Percentiles rank a stretch among this genome's conserved stretches.
phyloP scores from a whole-genome alignment of 768 basidiomycete species.

The Fistulinella prunicolor region DNA sequence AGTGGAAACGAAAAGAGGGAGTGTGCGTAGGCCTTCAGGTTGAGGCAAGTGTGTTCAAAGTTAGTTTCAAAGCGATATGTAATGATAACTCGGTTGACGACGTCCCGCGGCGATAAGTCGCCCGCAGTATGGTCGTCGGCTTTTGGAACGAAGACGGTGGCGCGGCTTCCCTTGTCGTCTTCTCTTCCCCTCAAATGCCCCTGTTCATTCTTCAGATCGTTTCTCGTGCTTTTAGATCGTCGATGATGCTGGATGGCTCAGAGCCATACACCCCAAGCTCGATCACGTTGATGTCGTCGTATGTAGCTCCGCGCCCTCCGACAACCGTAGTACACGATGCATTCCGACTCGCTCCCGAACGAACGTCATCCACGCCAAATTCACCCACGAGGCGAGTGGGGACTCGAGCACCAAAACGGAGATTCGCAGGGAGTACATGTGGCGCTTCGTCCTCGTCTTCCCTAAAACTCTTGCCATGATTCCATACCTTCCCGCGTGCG shows the following conservation, averaged over 20 bases:
- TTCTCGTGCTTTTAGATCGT: slow-evolving; percentile 2
- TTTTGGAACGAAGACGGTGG: no score
- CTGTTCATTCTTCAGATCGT: not conserved
- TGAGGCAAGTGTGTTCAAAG: not conserved
- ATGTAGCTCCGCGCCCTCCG: not conserved
- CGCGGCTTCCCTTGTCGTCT: no score
- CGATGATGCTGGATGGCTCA: slow-evolving; percentile 1
- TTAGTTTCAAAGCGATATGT: not conserved
- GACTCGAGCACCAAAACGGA: slow-evolving; percentile 12
- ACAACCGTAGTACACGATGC: slow-evolving; percentile 13
- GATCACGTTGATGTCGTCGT: not conserved
- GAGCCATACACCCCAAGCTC: slow-evolving; percentile 14
- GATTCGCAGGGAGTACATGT: not conserved
- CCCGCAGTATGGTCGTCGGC: no score
- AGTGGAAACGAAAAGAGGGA: not conserved
- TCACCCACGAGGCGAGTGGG: no score
- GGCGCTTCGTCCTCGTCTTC: not conserved
- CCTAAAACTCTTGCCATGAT: not conserved
- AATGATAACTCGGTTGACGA: no score
- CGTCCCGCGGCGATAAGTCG: not conserved
- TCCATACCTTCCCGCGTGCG: slow-evolving; percentile 22
- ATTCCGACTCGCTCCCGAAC: not conserved
- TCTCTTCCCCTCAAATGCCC: no score
- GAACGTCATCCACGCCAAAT: not conserved
- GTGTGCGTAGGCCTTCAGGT: no score